These are phyloP conservation scores for Eutrema heterophyllum DNA, from an alignment of 345 rosid genomes.

Conservation along the genomic window DNA sequence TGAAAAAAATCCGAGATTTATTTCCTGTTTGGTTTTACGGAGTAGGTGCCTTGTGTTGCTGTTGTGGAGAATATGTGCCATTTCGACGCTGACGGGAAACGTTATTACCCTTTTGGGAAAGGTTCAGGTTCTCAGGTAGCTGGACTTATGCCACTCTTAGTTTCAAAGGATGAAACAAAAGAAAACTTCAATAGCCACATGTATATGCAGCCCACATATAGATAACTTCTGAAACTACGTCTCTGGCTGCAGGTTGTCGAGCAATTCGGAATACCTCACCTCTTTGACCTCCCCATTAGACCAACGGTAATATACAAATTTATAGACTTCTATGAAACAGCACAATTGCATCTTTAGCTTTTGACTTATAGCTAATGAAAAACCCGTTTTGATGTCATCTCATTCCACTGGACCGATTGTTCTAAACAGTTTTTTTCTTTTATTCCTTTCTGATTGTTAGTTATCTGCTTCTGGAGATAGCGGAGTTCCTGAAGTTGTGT, in stretches of 20 bases:
- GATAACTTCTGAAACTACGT: neutral
- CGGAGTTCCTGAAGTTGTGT: slow-evolving; percentile 84
- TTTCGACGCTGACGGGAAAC: slow-evolving; percentile 95
- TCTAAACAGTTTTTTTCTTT: neutral
- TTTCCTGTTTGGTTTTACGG: slow-evolving; percentile 12
- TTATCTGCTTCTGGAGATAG: slow-evolving; percentile 95
- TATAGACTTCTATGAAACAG: neutral
- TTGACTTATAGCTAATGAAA: neutral
- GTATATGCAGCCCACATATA: neutral
- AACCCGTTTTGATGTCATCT: too few relatives aligned
- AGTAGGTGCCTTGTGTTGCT: slow-evolving; percentile 91
- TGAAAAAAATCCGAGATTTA: neutral
- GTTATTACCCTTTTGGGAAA: slow-evolving; percentile 92
- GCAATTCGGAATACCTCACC: slow-evolving; percentile 97
- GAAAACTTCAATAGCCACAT: neutral
- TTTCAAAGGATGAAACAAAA: neutral
- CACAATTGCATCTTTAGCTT: neutral
- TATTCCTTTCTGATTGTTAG: slow-evolving; percentile 28
- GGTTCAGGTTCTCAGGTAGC: slow-evolving; percentile 94
- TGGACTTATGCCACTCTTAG: neutral
- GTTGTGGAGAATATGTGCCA: slow-evolving; percentile 98
- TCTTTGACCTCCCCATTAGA: slow-evolving; percentile 92
- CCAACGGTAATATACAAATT: slow-evolving; percentile 44
- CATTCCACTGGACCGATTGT: too few relatives aligned
- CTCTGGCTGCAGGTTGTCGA: slow-evolving; percentile 64